Base-by-base conservation (phyloP, 805 yeast genomes). In the Pichia eremophila region DNA sequence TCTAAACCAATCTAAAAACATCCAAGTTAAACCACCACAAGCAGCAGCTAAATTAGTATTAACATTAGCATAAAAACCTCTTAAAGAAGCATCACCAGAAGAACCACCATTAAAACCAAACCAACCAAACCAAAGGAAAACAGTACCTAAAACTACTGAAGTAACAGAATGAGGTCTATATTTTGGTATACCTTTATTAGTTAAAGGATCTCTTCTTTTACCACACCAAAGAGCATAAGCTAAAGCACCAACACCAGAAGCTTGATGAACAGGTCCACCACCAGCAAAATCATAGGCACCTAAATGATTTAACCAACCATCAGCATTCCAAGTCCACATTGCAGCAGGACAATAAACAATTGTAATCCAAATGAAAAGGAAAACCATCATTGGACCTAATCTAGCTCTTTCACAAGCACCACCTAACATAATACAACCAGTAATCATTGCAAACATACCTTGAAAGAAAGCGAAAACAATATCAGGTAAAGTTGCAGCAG, bases 41-140 rank as follows among this genome's bases (percentile, higher is more conserved):
- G 95, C 81, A 51, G 98, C 98, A 45, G 98, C 96, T 57, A 91
- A 65, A 69, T 91, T 88, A 61, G 98, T 91, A 77, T 87, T 89
- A 61, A 85, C 83, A 64, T 85, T 78, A 37, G 97, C 96, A 73
- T 89, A 89, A 85, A 88, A 87, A 49, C 96, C 90, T 70, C 97
- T 83, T 64, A 93, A 81, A 52, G 91, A 70, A 36, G 96, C 86
- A 63, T 88, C 84, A 67, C 96, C 97, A 44, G 97, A 85, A 43
- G 96, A 88, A 59, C 98, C 98, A 68, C 96, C 97, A 76, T 93
- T 93, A 80, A 93, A 93, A 39, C 96, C 97, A 61, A 89, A 89
- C 99, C 99, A 93, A 36, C 98, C 99, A 60, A 93, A 89, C 96
- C 97, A 91, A 57, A 93, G 77, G 72, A 93, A 85, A 12, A 87